Evolutionary conservation across 1,284 basidiomycete species (phyloP).

Genomic region (Rhodotorula sp.): DNA sequence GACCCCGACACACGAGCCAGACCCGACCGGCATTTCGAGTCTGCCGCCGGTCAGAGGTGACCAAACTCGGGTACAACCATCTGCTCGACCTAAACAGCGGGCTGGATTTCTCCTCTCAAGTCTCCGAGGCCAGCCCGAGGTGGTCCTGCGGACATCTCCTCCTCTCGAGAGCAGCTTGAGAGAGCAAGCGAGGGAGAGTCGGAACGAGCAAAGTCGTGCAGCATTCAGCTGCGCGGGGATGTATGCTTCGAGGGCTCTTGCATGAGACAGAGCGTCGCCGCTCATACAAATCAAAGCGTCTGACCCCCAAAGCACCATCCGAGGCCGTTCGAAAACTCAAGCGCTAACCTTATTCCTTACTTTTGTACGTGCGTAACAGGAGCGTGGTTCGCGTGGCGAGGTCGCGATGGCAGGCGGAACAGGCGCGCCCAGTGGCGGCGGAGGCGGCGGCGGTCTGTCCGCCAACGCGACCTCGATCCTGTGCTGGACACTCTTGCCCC

Average conservation of each 20-base stretch:
- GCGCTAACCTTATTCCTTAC: background rate
- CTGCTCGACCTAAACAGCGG: slow-evolving; percentile 20
- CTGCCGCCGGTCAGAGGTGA: slow-evolving; percentile 14
- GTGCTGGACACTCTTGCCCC: slow-evolving; percentile 33
- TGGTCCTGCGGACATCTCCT: slow-evolving; percentile 5
- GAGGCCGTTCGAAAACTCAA: background rate
- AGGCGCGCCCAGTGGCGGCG: background rate
- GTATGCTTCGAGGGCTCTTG: background rate
- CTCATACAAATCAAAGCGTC: slow-evolving; percentile 25
- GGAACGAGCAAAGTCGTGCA: background rate
- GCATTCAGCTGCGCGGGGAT: background rate
- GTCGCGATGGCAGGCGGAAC: background rate
- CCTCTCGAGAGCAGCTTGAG: background rate
- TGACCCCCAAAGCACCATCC: slow-evolving; percentile 16
- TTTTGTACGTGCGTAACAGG: background rate
- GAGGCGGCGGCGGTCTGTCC: slow-evolving; percentile 12
- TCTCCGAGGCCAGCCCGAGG: slow-evolving; percentile 9
- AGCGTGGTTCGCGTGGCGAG: background rate
- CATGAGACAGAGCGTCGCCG: slow-evolving; percentile 31
- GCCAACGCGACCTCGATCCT: slow-evolving; percentile 30
- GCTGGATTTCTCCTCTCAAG: slow-evolving; percentile 5
- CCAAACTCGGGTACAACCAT: slow-evolving; percentile 18
- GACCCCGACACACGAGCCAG: slow-evolving; percentile 6
- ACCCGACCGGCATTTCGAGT: slow-evolving; percentile 10
- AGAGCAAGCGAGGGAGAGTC: background rate